phyloP scores from a whole-genome alignment of 345 rosid species.

The Eucalyptus melliodora region DNA sequence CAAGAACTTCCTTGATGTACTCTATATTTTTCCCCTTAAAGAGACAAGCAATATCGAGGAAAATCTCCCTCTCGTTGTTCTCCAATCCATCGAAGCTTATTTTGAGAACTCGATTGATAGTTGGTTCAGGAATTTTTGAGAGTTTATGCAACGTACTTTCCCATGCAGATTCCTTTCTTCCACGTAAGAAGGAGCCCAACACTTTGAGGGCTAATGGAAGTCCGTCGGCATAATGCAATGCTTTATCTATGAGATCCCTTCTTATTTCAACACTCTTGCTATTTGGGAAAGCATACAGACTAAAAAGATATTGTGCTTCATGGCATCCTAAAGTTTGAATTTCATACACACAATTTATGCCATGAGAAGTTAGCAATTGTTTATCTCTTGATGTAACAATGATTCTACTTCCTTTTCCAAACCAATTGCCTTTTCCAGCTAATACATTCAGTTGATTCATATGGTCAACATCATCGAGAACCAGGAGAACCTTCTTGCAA shows the following conservation, averaged over 20 bases:
- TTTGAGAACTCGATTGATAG: no score
- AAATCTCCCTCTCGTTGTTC: no score
- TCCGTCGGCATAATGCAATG: accelerated
- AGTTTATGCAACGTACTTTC: no score
- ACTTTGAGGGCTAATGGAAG: no score
- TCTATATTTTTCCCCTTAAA: no score
- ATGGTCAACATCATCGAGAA: neutral
- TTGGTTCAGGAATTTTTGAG: no score
- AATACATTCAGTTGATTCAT: neutral
- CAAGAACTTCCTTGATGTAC: no score
- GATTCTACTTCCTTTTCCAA: neutral
- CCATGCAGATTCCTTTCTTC: no score
- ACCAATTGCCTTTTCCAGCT: neutral
- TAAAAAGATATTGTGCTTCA: neutral
- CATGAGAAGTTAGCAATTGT: neutral
- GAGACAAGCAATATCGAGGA: no score
- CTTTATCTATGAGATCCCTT: accelerated
- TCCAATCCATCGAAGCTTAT: no score
- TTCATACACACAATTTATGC: neutral
- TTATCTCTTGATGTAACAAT: neutral
- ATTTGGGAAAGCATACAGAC: accelerated
- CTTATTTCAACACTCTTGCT: neutral
- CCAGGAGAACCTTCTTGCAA: neutral
- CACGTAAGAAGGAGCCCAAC: no score
- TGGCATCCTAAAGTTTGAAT: accelerated